Base-by-base conservation (phyloP, 2,329 filamentous ascomycete genomes). In the Hymenoscyphus albidus region DNA sequence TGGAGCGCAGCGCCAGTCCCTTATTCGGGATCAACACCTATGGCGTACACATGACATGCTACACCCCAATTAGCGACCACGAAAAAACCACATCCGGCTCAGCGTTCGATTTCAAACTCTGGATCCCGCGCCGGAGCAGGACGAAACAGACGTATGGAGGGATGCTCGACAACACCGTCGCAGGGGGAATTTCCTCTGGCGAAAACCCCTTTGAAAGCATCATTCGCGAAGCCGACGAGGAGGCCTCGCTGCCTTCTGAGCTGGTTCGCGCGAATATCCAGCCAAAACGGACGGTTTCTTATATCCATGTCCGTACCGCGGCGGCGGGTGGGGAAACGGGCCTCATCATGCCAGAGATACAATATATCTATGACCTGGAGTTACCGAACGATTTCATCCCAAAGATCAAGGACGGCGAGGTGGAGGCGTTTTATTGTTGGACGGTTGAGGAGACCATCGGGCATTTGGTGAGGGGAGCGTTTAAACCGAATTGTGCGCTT, bases 161-260 rank as follows among this genome's bases (percentile, higher is more conserved):
- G n/a, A 93, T 97, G 73, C 81, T 99, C 69, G 95, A 99, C 77
- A 99, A 98, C 76, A 93, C 93, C 1, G 95, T 96, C 6, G 95
- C 93, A 0, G 89, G 89, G 0, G 89, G 92, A 0, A 88, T 98
- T 70, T 88, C 89, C 75, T 91, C 91, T 0, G 90, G 88, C 14
- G 93, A 97, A 76, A 83, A 83, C 27, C 90, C 91, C 0, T 89
- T 93, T 59, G 92, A 94, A 74, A 92, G 90, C 75, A 79, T 97
- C 61, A 83, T 97, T 22, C 86, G 94, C 62, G 95, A 99, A 78
- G 89, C 89, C 2, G 88, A 88, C 68, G 95, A 99, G 78, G 95
- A 99, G 76, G 96, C 95, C 0, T 90, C 88, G 44, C 78, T 99
- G 22, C 84, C 91, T 0, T 90, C 88, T 65, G 79, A 83, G 0